A percentile compares a stretch with the other conserved stretches of the same genome.
Conservation (phyloP, 2,329 filamentous ascomycete species). For the Aureobasidium sp. region DNA sequence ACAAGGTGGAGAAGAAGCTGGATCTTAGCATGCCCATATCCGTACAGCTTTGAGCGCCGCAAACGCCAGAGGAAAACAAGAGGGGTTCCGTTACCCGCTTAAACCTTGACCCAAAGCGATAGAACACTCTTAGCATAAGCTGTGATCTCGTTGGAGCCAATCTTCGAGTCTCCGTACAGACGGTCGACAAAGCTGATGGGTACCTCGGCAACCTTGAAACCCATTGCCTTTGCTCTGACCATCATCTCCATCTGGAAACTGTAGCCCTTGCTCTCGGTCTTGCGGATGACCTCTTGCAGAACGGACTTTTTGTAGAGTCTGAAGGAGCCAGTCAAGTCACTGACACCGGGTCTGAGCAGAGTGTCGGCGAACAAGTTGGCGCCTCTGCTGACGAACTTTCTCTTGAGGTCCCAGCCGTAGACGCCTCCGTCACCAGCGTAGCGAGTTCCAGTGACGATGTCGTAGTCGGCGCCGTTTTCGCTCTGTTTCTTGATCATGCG, state of each 20-base stretch:
- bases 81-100: neutral
- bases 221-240: slow-evolving; percentile 93
- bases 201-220: slow-evolving; percentile 87
- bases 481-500: slow-evolving; percentile 82
- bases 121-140: slow-evolving; percentile 73
- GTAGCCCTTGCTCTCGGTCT: slow-evolving; percentile 93
- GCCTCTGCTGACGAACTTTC: slow-evolving; percentile 68
- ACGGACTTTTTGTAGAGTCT: slow-evolving; percentile 88
- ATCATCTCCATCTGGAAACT: slow-evolving; percentile 99
- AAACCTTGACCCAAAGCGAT: slow-evolving; percentile 45
- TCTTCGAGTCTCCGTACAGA: slow-evolving; percentile 89
- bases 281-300: slow-evolving; percentile 80
- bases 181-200: slow-evolving; percentile 95
- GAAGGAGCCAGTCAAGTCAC: slow-evolving; percentile 92
- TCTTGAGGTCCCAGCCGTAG: slow-evolving; percentile 90
- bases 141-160: slow-evolving; percentile 91
- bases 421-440: slow-evolving; percentile 84
- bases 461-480: slow-evolving; percentile 69
- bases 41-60: neutral
- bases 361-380: slow-evolving; percentile 96
- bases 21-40: neutral
- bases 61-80: slow-evolving; percentile 5
- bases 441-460: slow-evolving; percentile 93
- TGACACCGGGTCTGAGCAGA: slow-evolving; percentile 84
- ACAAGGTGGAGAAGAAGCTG: slow-evolving; percentile 2